phyloP scores from a whole-genome alignment of 2,329 filamentous ascomycete species.

The Verticillium klebahnii region DNA sequence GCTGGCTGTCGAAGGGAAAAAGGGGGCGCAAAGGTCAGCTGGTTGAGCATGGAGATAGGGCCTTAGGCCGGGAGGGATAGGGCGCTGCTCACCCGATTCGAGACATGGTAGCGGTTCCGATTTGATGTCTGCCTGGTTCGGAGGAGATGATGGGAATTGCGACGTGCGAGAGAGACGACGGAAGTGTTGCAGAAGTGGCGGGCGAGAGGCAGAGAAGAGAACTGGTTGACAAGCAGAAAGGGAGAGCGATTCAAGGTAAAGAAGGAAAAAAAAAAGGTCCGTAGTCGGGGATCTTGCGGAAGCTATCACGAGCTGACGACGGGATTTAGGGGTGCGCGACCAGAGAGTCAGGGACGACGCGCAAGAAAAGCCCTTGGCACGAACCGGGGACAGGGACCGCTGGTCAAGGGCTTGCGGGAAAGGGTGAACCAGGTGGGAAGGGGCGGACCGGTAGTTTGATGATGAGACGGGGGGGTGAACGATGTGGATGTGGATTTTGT shows the following conservation, averaged over 20 bases:
- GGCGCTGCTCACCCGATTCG: not conserved
- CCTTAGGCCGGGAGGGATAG: not conserved
- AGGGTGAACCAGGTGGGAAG: not conserved
- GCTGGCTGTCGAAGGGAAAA: slow-evolving; percentile 37
- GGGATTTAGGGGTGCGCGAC: no score
- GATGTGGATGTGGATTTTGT: not conserved
- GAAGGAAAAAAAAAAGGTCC: not conserved
- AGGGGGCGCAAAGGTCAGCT: not conserved
- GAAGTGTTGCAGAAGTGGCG: not conserved
- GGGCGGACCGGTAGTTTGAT: not conserved
- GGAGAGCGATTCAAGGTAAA: not conserved
- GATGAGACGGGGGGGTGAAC: not conserved
- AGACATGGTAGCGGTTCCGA: not conserved
- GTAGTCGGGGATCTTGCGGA: no score
- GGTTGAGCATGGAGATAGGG: no score
- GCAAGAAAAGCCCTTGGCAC: not conserved
- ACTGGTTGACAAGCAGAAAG: no score
- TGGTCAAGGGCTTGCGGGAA: not conserved
- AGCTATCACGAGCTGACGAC: no score
- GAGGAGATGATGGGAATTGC: no score
- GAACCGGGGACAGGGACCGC: not conserved
- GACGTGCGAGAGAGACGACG: not conserved
- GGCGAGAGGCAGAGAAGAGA: not conserved
- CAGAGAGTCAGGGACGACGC: not conserved
- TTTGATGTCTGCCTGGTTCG: no score